Base-by-base conservation (phyloP, 176 grass and related monocot species). In the Ensete glaucum region DNA sequence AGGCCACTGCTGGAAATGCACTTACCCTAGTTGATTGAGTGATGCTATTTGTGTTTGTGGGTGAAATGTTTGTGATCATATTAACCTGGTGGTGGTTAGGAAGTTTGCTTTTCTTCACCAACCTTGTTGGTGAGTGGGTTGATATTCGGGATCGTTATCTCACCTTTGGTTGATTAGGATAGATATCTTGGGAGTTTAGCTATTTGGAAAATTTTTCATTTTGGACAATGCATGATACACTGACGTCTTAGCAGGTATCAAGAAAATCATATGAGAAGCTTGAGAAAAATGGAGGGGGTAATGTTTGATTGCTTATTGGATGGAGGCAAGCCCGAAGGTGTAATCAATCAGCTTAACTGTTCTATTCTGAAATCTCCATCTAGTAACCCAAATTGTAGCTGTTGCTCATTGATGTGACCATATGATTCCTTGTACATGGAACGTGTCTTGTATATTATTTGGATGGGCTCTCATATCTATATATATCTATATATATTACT, bases 261-360 rank as follows among this genome's bases (percentile, higher is more conserved):
- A 89, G 75, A 86, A 93, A 87, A 86, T 64, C 78, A 8, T 81
- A 87, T 0, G 89, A 80, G 76, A 88, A 90, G 69, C 87, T 81
- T 73, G 76, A 84, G 75, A 83, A 89, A 50, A 80, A 78, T 66
- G 60, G 8, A 67, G 87, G 89, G 81, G 75, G 72, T 73, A 88
- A 85, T 51, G 66, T 57, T 23, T 79, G 77, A 79, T 79, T 50
- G 67, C 43, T 27, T 10, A 14, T 69, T 69, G 67, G 16, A 59
- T 69, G 67, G 16, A 59, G 9, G 15, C 4, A 8, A n/a, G 20
- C 8, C 67, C 10, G 16, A 50, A 50, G 27, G 13, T 50, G 22
- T 23, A 23, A 23, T 25, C 24, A 1, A 69, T 69, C 67, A 69
- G 16, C 67, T 50, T 20, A 70, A 70, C 15, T 11, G 0, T 17